phyloP scores from a whole-genome alignment of 2,329 filamentous ascomycete species.

The Penicillium sumatraense region DNA sequence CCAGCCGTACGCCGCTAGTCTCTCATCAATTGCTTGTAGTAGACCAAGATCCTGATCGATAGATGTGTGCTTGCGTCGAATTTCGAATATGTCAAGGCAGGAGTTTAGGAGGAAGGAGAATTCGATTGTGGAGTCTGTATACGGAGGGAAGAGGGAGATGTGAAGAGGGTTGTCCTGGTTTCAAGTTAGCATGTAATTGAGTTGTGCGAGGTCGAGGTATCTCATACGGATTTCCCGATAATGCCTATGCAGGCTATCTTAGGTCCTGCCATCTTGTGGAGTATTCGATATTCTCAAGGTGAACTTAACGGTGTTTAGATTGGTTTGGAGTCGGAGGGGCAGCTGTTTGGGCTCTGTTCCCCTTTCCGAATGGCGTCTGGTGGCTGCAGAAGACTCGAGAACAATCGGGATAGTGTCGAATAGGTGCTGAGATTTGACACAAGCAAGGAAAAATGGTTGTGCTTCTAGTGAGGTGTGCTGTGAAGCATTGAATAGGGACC shows the following conservation, averaged over 20 bases:
- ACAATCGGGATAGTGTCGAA: not conserved
- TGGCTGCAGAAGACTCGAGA: not conserved
- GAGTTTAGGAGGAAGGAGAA: constrained; percentile 90
- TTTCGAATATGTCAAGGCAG: constrained; percentile 91
- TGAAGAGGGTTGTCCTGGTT: constrained; percentile 92
- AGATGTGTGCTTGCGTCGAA: constrained; percentile 74
- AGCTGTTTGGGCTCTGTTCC: not conserved
- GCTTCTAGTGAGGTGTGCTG: not conserved
- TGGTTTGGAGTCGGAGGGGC: not conserved
- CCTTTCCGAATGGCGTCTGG: not conserved
- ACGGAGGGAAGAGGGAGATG: constrained; percentile 83
- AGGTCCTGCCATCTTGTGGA: constrained; percentile 56
- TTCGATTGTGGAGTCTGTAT: constrained; percentile 69
- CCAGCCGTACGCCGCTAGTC: constrained; percentile 92
- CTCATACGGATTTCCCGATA: constrained; percentile 84
- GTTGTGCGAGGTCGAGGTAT: not conserved
- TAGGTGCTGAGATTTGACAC: not conserved
- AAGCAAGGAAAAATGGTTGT: not conserved
- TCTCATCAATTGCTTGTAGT: constrained; percentile 90
- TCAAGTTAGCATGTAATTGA: constrained; percentile 8
- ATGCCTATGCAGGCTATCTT: constrained; percentile 92
- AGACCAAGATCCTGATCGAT: constrained; percentile 86
- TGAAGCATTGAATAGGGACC: not conserved
- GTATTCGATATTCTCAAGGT: not conserved
- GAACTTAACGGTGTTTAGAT: not conserved